These are phyloP conservation scores for Myriosclerotinia scirpicola DNA, from an alignment of 2,329 filamentous ascomycete genomes.

Conservation along the genomic window DNA sequence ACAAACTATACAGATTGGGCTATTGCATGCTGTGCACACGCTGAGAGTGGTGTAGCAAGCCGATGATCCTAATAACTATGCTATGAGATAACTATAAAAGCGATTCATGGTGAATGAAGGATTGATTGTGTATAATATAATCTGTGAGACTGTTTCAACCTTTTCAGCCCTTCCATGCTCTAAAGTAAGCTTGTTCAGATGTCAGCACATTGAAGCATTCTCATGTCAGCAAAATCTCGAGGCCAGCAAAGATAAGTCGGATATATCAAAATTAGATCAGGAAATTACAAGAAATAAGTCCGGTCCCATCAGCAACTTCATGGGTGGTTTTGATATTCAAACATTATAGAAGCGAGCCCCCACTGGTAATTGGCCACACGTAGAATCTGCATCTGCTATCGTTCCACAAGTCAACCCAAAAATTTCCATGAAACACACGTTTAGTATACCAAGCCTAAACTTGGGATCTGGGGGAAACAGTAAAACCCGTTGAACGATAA, in stretches of 20 bases:
- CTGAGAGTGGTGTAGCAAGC: constrained; percentile 6
- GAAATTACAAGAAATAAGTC: background rate
- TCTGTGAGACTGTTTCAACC: background rate
- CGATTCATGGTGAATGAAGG: background rate
- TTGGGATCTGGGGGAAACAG: background rate
- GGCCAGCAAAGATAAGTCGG: background rate
- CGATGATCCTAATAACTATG: background rate
- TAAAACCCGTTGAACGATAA: background rate
- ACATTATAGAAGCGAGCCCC: constrained; percentile 3
- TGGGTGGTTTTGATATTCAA: background rate
- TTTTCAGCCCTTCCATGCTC: background rate
- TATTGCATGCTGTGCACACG: background rate
- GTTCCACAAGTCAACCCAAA: background rate
- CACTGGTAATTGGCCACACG: background rate
- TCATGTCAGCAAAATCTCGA: constrained; percentile 16
- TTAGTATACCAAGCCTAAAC: background rate
- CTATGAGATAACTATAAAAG: background rate
- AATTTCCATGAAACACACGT: background rate
- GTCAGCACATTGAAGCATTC: constrained; percentile 8
- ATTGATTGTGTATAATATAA: background rate
- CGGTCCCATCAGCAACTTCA: background rate
- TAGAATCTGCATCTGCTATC: background rate
- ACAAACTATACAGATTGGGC: background rate
- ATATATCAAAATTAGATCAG: background rate
- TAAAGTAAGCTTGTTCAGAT: constrained; percentile 11